Conservation (phyloP, 2,329 filamentous ascomycete genomes). For the Colletotrichum plurivorum region DNA sequence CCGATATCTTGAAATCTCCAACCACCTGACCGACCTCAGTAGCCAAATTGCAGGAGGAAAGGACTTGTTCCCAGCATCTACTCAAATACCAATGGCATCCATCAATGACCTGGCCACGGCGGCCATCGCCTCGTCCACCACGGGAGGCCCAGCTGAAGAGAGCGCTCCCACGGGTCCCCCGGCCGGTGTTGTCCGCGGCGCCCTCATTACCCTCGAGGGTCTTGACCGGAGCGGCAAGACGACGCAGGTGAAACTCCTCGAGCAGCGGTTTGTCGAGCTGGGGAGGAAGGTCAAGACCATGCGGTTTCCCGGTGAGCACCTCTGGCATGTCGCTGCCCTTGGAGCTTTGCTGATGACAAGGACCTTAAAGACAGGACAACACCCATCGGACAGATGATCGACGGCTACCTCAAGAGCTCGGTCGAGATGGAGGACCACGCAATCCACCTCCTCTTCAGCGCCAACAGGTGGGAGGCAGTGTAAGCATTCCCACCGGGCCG, state of each 20-base stretch:
- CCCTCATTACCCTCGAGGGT: slow-evolving; percentile 88
- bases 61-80: not conserved
- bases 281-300: slow-evolving; percentile 66
- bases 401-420: slow-evolving; percentile 82
- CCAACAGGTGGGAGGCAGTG: slow-evolving; percentile 88
- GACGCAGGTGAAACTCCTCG: slow-evolving; percentile 84
- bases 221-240: slow-evolving; percentile 93
- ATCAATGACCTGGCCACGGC: slow-evolving; percentile 66
- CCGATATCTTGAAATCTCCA: not conserved
- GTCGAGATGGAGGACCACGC: slow-evolving; percentile 86
- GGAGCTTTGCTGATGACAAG: slow-evolving; percentile 4
- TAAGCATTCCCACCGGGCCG: too few relatives aligned
- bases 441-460: slow-evolving; percentile 91
- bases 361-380: slow-evolving; percentile 78
- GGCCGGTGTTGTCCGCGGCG: slow-evolving; percentile 66
- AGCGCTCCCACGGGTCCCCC: slow-evolving; percentile 15
- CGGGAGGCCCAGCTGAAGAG: slow-evolving; percentile 12
- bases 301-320: slow-evolving; percentile 69
- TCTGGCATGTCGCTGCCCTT: not conserved
- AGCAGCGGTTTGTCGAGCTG: slow-evolving; percentile 65
- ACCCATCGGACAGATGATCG: slow-evolving; percentile 88
- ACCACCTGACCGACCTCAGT: not conserved
- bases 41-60: not conserved
- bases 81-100: slow-evolving; percentile 54
- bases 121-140: slow-evolving; percentile 57